phyloP scores from a whole-genome alignment of 495 filamentous ascomycete species.

The Daldinia decipiens region DNA sequence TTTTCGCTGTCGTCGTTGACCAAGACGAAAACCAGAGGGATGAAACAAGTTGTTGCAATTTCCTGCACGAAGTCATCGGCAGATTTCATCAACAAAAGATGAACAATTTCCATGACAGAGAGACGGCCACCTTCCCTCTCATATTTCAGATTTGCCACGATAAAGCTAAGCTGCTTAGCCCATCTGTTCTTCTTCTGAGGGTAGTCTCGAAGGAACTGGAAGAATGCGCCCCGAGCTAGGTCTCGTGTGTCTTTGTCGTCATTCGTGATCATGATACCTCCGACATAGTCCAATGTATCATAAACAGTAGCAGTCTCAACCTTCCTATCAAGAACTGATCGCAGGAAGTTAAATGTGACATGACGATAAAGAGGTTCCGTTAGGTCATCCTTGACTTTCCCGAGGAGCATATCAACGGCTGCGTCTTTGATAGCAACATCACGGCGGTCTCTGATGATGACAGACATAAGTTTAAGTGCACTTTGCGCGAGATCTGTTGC shows the following conservation, averaged over 20 bases:
- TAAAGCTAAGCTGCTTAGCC: conserved; percentile 87
- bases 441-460: conserved; percentile 83
- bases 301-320: conserved; percentile 88
- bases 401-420: conserved; percentile 84
- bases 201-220: conserved; percentile 94
- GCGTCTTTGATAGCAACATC: conserved; percentile 79
- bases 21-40: conserved; percentile 84
- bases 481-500: conserved; percentile 84
- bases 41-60: conserved; percentile 81
- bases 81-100: conserved; percentile 83
- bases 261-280: conserved; percentile 95
- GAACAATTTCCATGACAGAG: conserved; percentile 89
- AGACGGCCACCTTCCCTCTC: conserved; percentile 85
- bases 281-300: conserved; percentile 86
- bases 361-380: conserved; percentile 92
- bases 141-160: conserved; percentile 91
- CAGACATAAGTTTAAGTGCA: conserved; percentile 84
- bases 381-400: conserved; percentile 85
- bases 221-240: conserved; percentile 85
- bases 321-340: conserved; percentile 83
- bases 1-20: conserved; percentile 87
- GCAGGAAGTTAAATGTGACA: conserved; percentile 91
- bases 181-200: conserved; percentile 89
- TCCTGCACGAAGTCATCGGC: conserved; percentile 83
- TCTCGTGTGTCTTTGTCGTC: conserved; percentile 86